Base-by-base conservation (phyloP, 163 green algal species). In the Botryococcus braunii region DNA sequence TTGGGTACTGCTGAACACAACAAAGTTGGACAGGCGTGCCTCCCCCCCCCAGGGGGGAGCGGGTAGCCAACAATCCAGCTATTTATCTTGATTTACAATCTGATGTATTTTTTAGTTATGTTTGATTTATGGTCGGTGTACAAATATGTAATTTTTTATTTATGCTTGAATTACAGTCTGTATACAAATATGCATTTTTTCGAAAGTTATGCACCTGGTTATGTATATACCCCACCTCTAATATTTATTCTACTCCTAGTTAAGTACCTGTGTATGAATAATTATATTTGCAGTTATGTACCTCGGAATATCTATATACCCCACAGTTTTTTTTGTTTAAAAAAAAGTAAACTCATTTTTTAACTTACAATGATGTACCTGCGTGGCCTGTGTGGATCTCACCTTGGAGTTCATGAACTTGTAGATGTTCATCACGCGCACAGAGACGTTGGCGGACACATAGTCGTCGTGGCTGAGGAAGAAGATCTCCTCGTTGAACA, bases 401-500 rank as follows among this genome's bases (percentile, higher is more conserved):
- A 55, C 65, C 62, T 78, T 78, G 17, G 35, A 61, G 66, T 85
- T 85, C 70, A 82, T 82, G 60, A 85, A 85, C 60, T 63, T 48
- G 62, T 70, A 58, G 32, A 74, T 74, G 63, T 82, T 57, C 75
- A 85, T 82, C 25, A 79, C 70, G 1, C 79, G 68, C n/a, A 85
- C 78, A 4, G 62, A 69, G 17, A 80, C 79, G 55, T 87, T 74
- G 0, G 86, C 81, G 49, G 72, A 83, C 66, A 76, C 81, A 68
- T 92, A 90, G 37, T 72, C 60, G 40, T 82, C 87, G 68, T 95
- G 86, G 0, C 66, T 79, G 13, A 95, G 76, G 72, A 91, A 91
- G 76, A 95, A 94, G 31, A 95, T 89, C 68, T 91, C 85, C 77
- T 96, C 82, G 62, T 97, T 97, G 79, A 87, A 96, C 4, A 86